These are phyloP conservation scores for Leccinum imitatum DNA, from an alignment of 768 basidiomycete species.

Conservation along the genomic window DNA sequence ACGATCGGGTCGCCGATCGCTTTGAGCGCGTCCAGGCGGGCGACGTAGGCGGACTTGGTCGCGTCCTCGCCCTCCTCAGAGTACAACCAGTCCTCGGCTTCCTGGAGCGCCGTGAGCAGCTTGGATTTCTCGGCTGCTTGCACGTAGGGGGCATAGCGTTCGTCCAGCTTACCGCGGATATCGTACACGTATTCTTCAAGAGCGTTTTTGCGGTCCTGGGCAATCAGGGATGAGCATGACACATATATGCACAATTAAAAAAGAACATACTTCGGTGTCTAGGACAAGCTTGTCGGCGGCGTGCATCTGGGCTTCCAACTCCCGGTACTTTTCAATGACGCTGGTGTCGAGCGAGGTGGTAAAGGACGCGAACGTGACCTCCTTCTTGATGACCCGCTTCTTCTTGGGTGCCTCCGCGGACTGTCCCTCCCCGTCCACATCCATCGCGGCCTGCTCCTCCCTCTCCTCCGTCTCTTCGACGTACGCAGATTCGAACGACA, in stretches of 20 bases:
- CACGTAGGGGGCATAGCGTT: constrained; percentile 76
- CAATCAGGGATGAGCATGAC: background rate
- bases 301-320: constrained; percentile 88
- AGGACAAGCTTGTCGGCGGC: constrained; percentile 92
- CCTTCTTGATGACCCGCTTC: constrained; percentile 85
- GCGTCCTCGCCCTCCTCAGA: constrained; percentile 95
- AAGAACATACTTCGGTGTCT: constrained; percentile 84
- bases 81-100: constrained; percentile 97
- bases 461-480: constrained; percentile 79
- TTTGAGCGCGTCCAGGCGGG: constrained; percentile 80
- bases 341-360: constrained; percentile 64
- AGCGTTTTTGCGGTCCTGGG: constrained; percentile 94
- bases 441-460: constrained; percentile 70
- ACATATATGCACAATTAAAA: constrained; percentile 3
- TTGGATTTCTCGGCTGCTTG: constrained; percentile 74
- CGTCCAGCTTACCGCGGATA: constrained; percentile 88
- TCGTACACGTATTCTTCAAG: constrained; percentile 99
- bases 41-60: constrained; percentile 90
- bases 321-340: constrained; percentile 62
- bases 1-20: constrained; percentile 80
- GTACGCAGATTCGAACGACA: constrained; percentile 86
- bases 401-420: constrained; percentile 57
- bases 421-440: constrained; percentile 54
- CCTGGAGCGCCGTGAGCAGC: constrained; percentile 65
- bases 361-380: constrained; percentile 69